Percentiles rank a stretch among this genome's conserved stretches.
phyloP scores from a whole-genome alignment of 179 eudicot species.

The Amaranthus tricolor region DNA sequence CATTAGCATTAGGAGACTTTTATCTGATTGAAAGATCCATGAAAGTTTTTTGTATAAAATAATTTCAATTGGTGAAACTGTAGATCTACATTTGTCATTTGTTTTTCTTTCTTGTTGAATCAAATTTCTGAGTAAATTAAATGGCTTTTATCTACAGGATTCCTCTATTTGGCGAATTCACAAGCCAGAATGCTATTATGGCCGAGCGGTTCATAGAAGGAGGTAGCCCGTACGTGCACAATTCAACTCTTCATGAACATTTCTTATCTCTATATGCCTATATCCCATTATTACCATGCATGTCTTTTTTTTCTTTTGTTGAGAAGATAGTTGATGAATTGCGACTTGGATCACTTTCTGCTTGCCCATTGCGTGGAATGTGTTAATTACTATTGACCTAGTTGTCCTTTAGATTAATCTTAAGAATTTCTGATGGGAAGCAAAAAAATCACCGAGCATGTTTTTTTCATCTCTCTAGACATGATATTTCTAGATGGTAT shows the following conservation, averaged over 20 bases:
- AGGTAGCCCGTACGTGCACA: constrained; percentile 99
- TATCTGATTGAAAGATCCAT: constrained; percentile 1
- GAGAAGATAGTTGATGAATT: constrained; percentile 1
- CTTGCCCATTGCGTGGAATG: not conserved
- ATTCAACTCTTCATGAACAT: constrained; percentile 21
- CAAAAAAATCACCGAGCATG: not conserved
- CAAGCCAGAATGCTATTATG: constrained; percentile 89
- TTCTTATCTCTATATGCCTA: not conserved
- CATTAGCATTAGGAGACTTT: not conserved
- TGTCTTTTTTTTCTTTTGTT: not conserved
- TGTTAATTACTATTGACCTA: not conserved
- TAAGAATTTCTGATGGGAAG: not conserved
- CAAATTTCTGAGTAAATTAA: constrained; percentile 4
- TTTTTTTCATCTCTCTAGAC: not conserved
- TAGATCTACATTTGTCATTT: not conserved
- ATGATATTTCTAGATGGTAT: not conserved
- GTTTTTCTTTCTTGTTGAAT: not conserved
- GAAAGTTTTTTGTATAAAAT: not conserved
- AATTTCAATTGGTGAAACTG: not conserved
- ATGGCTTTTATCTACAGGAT: constrained; percentile 43
- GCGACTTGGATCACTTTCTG: not conserved
- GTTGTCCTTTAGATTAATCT: not conserved
- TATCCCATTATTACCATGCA: not conserved
- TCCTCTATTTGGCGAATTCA: constrained; percentile 91
- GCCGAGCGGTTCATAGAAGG: constrained; percentile 99